phyloP scores from a whole-genome alignment of 2,329 filamentous ascomycete genomes.

The Calonectria crousiana region DNA sequence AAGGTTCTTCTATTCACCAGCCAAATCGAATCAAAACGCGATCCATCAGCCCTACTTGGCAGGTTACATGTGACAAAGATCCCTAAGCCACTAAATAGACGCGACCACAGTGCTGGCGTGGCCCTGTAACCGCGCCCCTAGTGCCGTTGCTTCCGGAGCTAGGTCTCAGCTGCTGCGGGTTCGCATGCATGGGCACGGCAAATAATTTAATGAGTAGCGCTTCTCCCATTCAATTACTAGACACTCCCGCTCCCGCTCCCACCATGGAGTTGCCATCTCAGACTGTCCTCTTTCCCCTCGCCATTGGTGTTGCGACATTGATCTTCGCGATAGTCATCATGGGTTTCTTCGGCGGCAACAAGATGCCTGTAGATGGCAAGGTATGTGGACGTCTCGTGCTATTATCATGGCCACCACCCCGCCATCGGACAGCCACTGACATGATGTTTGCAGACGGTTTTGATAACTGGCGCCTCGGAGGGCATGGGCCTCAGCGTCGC shows the following conservation, averaged over 20 bases:
- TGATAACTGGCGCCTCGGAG: slow-evolving; percentile 92
- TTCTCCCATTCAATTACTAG: slow-evolving; percentile 23
- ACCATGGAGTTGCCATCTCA: slow-evolving; percentile 37
- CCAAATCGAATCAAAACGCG: neutral
- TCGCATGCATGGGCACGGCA: neutral
- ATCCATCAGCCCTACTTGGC: neutral
- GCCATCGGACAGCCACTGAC: slow-evolving; percentile 10
- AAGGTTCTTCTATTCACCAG: neutral
- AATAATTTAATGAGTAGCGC: neutral
- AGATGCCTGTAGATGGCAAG: slow-evolving; percentile 87
- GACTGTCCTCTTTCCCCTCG: slow-evolving; percentile 20
- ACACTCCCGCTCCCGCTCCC: neutral
- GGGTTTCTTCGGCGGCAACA: slow-evolving; percentile 77
- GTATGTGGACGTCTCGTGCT: slow-evolving; percentile 58
- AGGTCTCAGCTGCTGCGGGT: neutral
- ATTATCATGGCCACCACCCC: neutral
- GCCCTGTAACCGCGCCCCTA: neutral
- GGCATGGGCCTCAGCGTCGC: slow-evolving; percentile 88
- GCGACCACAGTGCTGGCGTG: neutral
- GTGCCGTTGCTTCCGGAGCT: slow-evolving; percentile 10
- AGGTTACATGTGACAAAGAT: neutral
- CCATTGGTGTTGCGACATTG: slow-evolving; percentile 32
- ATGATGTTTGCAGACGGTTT: slow-evolving; percentile 70
- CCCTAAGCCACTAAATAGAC: slow-evolving; percentile 4
- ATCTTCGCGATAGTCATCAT: slow-evolving; percentile 60